Conservation (phyloP, 768 basidiomycete species). For the Russula lepida region DNA sequence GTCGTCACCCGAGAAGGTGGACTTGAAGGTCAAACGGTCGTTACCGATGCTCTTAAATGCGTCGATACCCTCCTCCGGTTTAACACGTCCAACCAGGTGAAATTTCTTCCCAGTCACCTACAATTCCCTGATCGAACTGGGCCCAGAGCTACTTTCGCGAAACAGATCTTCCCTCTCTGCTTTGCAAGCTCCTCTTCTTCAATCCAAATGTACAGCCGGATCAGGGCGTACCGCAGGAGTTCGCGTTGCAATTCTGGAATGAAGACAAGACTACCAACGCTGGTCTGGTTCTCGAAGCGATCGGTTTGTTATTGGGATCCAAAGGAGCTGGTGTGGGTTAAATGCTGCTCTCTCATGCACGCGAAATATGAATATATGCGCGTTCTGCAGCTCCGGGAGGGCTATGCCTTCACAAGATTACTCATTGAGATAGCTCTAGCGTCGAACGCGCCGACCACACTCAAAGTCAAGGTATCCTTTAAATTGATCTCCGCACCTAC, state of each 20-base stretch:
- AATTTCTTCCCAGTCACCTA: conserved; percentile 14
- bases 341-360: neutral
- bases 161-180: conserved; percentile 58
- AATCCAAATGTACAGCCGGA: conserved; percentile 52
- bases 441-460: conserved; percentile 81
- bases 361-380: conserved; percentile 2
- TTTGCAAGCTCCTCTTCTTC: conserved; percentile 64
- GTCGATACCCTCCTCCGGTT: conserved; percentile 83
- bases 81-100: conserved; percentile 91
- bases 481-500: neutral
- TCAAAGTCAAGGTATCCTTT: conserved; percentile 73
- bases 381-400: conserved; percentile 45
- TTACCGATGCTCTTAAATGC: conserved; percentile 78
- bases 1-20: conserved; percentile 85
- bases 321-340: conserved; percentile 55
- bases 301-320: conserved; percentile 76
- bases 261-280: conserved; percentile 80
- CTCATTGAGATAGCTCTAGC: conserved; percentile 83
- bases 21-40: conserved; percentile 80
- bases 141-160: conserved; percentile 92
- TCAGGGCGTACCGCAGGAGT: conserved; percentile 69
- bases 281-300: conserved; percentile 67
- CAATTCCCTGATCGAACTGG: conserved; percentile 18
- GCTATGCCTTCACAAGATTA: conserved; percentile 56
- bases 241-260: conserved; percentile 96